Percentiles rank a stretch among this genome's conserved stretches.
phyloP scores from a whole-genome alignment of 2,329 filamentous ascomycete species.

The Alternaria viburni region DNA sequence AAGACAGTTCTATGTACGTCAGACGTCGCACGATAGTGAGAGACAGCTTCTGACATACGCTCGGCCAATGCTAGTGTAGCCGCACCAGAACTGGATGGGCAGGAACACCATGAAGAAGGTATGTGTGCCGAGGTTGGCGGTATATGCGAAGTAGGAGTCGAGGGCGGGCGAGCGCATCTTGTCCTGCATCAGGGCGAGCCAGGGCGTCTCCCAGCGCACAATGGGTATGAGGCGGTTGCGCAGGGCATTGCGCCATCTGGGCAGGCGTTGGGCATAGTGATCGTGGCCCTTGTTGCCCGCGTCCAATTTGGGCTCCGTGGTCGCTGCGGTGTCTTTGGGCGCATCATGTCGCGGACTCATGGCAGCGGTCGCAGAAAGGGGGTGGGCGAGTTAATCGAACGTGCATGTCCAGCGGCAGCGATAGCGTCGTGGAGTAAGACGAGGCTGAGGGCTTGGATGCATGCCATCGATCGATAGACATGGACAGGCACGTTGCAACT shows the following conservation, averaged over 20 bases:
- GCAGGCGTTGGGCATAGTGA: slow-evolving; percentile 77
- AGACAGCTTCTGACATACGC: slow-evolving; percentile 65
- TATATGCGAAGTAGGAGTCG: slow-evolving; percentile 96
- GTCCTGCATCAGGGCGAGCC: slow-evolving; percentile 85
- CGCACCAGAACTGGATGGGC: slow-evolving; percentile 96
- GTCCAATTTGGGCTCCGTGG: slow-evolving; percentile 54
- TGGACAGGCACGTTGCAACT: slow-evolving; percentile 8
- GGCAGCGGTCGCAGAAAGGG: slow-evolving; percentile 22
- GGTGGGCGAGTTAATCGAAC: slow-evolving; percentile 6
- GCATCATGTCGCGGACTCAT: slow-evolving; percentile 36
- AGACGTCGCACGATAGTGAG: slow-evolving; percentile 14
- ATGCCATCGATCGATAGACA: slow-evolving; percentile 1
- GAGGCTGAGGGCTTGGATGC: slow-evolving; percentile 1
- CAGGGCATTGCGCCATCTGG: slow-evolving; percentile 84
- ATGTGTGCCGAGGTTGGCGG: slow-evolving; percentile 94
- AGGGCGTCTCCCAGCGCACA: slow-evolving; percentile 92
- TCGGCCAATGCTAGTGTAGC: slow-evolving; percentile 82
- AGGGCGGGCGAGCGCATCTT: slow-evolving; percentile 80
- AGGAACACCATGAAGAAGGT: slow-evolving; percentile 98
- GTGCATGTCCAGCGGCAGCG: slow-evolving; percentile 20
- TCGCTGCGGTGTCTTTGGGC: slow-evolving; percentile 1
- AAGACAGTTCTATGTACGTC: slow-evolving; percentile 50
- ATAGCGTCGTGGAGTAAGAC: background rate
- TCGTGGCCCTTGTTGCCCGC: slow-evolving; percentile 82
- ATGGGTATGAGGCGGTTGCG: slow-evolving; percentile 84